A percentile compares a stretch with the other conserved stretches of the same genome.
Evolutionary conservation across 2,329 filamentous ascomycete genomes (phyloP).

Genomic region (Endothia cerciana): DNA sequence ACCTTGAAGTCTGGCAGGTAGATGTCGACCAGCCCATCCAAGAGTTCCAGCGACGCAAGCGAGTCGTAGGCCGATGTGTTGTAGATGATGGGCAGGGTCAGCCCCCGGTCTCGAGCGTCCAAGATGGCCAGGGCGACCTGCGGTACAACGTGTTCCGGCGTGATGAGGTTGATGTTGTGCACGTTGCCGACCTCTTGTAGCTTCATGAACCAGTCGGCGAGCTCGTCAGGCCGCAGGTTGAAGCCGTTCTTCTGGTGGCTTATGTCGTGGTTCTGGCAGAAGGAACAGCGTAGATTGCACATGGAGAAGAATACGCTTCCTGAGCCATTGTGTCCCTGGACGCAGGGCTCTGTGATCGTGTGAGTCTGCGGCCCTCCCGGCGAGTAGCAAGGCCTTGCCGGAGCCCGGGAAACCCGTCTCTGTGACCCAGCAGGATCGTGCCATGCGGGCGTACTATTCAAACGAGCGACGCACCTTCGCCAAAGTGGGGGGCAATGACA

Average conservation of each 20-base stretch:
- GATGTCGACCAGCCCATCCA: constrained; percentile 82
- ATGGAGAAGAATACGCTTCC: constrained; percentile 78
- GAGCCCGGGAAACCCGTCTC: not conserved
- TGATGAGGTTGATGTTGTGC: constrained; percentile 91
- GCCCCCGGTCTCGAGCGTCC: constrained; percentile 69
- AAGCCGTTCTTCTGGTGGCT: constrained; percentile 81
- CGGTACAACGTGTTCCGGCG: constrained; percentile 84
- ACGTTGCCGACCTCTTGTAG: constrained; percentile 77
- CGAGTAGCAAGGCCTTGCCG: not conserved
- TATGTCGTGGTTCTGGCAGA: constrained; percentile 84
- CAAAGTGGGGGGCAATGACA: constrained; percentile 84
- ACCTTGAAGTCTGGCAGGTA: constrained; percentile 91
- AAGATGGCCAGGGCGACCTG: constrained; percentile 80
- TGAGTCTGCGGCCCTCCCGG: not conserved
- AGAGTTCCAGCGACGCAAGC: constrained; percentile 68
- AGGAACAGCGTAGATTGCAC: constrained; percentile 73
- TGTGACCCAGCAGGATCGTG: not conserved
- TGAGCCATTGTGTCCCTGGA: constrained; percentile 80
- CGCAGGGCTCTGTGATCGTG: constrained; percentile 67
- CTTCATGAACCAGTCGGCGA: constrained; percentile 81
- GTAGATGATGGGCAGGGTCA: constrained; percentile 77
- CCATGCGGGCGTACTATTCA: not conserved
- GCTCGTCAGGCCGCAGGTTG: constrained; percentile 75
- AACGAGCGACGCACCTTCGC: constrained; percentile 59
- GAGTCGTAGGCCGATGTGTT: constrained; percentile 86